These are phyloP conservation scores for Fraxinus pennsylvanica DNA, from an alignment of 257 asterid species.

Conservation along the genomic window DNA sequence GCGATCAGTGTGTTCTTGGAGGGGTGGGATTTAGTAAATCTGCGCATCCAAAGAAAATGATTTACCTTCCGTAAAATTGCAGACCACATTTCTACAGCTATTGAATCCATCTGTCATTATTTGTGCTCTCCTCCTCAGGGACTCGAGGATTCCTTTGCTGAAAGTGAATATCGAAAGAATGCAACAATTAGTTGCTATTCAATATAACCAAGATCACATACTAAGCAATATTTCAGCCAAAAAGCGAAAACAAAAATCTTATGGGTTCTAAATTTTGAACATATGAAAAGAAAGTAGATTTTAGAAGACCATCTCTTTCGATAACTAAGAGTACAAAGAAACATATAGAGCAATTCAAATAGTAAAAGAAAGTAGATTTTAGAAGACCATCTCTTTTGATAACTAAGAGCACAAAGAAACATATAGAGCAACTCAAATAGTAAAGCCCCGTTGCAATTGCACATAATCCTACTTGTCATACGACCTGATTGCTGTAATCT, in stretches of 20 bases:
- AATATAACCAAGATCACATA: background rate
- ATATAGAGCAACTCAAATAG: no score
- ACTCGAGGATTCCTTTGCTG: conserved; percentile 92
- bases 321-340: background rate
- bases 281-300: background rate
- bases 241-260: background rate
- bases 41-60: background rate
- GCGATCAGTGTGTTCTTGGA: background rate
- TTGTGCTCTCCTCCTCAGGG: conserved; percentile 87
- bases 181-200: conserved; percentile 1
- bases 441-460: background rate
- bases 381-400: background rate
- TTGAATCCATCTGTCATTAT: conserved; percentile 97
- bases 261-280: background rate
- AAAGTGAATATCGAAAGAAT: conserved; percentile 19
- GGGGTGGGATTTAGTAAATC: background rate
- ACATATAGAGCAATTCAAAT: no score
- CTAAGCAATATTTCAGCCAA: background rate
- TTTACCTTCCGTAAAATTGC: conserved; percentile 96
- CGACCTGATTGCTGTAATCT: background rate
- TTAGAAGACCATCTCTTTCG: background rate
- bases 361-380: background rate
- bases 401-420: background rate
- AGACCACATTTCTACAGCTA: conserved; percentile 94
- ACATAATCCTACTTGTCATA: no score